Evolutionary conservation across 805 yeast genomes (phyloP).

Genomic region (Starmera dryadoides): DNA sequence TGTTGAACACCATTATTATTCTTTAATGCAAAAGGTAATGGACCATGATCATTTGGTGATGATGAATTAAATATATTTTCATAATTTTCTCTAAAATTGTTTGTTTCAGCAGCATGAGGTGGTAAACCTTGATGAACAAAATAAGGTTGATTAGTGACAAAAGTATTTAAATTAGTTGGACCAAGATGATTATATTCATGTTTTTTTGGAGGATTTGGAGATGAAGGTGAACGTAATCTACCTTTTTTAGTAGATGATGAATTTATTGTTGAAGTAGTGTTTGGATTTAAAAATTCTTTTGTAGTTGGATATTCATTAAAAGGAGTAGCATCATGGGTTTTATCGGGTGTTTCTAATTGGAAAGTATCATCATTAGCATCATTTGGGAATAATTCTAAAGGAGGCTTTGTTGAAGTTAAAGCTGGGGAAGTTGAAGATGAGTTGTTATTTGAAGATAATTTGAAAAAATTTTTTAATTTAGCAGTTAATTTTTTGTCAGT

Average conservation of each 20-base stretch:
- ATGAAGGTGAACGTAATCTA: slow-evolving; percentile 28
- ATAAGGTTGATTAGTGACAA: slow-evolving; percentile 35
- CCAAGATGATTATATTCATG: not conserved
- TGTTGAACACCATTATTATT: slow-evolving; percentile 6
- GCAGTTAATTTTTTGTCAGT: slow-evolving; percentile 10
- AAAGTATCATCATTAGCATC: slow-evolving; percentile 4
- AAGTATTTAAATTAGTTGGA: slow-evolving; percentile 1
- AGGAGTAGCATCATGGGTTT: slow-evolving; percentile 1
- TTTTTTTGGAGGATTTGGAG: slow-evolving; percentile 19
- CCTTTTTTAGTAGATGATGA: slow-evolving; percentile 7
- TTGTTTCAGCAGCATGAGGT: slow-evolving; percentile 32
- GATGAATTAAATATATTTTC: slow-evolving; percentile 6
- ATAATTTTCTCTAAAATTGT: slow-evolving; percentile 7
- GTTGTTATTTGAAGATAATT: slow-evolving; percentile 8
- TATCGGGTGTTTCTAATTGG: slow-evolving; percentile 9
- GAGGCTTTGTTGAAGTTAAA: not conserved
- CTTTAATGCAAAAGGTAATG: slow-evolving; percentile 23
- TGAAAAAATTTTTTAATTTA: slow-evolving; percentile 18
- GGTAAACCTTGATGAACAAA: slow-evolving; percentile 55
- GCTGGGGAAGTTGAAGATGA: slow-evolving; percentile 9
- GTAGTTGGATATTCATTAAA: not conserved
- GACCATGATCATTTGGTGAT: slow-evolving; percentile 16
- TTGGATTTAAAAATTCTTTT: slow-evolving; percentile 1
- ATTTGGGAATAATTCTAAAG: too few relatives aligned
- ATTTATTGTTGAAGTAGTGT: slow-evolving; percentile 4